phyloP scores from a whole-genome alignment of 208 protist species.

The Phytomonas sp. region DNA sequence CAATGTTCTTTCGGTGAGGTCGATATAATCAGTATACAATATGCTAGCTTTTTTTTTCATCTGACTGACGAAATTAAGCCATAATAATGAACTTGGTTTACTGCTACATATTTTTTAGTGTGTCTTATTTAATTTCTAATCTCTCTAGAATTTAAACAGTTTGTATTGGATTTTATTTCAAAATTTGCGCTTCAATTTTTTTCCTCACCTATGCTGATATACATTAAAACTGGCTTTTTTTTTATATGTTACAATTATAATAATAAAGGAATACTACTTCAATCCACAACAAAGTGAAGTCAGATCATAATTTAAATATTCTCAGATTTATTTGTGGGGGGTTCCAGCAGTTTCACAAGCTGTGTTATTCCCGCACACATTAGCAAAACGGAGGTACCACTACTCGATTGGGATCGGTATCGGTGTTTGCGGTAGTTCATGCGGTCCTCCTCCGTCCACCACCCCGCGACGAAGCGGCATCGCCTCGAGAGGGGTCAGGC shows the following conservation, averaged over 20 bases:
- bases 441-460: neutral
- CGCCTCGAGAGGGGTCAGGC: conserved; percentile 10
- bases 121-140: conserved; percentile 3
- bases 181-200: neutral
- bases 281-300: neutral
- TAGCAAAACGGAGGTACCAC: neutral
- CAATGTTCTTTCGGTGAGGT: neutral
- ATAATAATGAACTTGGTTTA: neutral
- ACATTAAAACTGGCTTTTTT: neutral
- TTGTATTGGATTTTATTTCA: conserved; percentile 18
- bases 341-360: neutral
- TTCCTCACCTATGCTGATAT: neutral
- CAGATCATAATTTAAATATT: neutral
- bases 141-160: conserved; percentile 19
- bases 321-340: neutral
- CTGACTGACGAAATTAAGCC: no score
- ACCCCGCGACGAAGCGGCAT: conserved; percentile 15
- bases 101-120: neutral
- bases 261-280: neutral
- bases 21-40: neutral
- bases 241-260: neutral
- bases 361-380: neutral
- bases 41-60: neutral
- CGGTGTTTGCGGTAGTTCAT: neutral
- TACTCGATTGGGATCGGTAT: neutral